phyloP scores from a whole-genome alignment of 164 flowering plant genomes.

The Cinnamomum chago region DNA sequence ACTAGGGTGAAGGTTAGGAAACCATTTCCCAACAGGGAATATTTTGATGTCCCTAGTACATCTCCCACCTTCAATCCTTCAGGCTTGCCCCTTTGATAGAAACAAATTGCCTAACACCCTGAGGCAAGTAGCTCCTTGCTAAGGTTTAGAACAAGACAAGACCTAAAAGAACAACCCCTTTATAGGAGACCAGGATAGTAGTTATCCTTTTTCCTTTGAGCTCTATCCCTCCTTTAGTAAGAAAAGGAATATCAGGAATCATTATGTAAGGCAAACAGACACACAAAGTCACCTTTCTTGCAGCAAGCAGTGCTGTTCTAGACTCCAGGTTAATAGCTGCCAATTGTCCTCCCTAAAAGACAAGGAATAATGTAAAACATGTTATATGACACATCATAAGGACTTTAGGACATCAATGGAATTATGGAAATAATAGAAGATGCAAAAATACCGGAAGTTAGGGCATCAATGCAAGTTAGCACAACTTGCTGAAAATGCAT shows the following conservation, averaged over 20 bases:
- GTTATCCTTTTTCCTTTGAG: too few relatives aligned
- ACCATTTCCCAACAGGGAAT: background rate
- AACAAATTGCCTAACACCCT: background rate
- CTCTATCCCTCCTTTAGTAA: too few relatives aligned
- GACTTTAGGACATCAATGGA: background rate
- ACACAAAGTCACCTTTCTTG: slow-evolving; percentile 46
- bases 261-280: background rate
- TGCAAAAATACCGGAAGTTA: background rate
- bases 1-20: too few relatives aligned
- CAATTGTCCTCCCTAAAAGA: slow-evolving; percentile 72
- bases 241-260: too few relatives aligned
- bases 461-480: background rate
- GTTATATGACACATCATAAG: background rate
- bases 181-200: too few relatives aligned
- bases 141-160: too few relatives aligned
- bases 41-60: background rate
- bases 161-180: too few relatives aligned
- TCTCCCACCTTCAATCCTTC: too few relatives aligned
- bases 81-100: background rate
- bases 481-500: background rate
- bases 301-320: slow-evolving; percentile 69
- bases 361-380: slow-evolving; percentile 10
- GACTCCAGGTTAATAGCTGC: slow-evolving; percentile 73
- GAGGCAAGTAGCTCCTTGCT: too few relatives aligned
- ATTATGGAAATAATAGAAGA: background rate